Evolutionary conservation across 2,329 filamentous ascomycete species (phyloP), one percentile per base, ranked within the genome.

Genomic region (Microdochium paspali): DNA sequence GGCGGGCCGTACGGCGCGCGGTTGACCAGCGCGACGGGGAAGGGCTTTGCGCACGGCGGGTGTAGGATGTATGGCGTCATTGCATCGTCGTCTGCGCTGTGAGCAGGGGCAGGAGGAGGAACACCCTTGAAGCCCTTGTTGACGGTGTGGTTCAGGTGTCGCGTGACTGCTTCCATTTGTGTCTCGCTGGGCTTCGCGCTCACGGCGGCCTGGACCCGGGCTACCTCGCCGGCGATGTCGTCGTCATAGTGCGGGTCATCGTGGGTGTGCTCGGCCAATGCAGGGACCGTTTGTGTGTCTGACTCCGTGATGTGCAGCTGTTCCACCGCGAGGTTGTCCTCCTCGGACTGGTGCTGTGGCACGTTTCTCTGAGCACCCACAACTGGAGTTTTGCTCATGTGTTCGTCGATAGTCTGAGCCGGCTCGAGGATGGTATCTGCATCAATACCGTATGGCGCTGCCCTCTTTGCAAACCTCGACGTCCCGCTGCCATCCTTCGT

Each of bases 21-120:
- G 53, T 80, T 84, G 1, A 88, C 84, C 44, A 90, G 67, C 1
- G 84, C 85, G 53, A 90, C 87, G 0, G 85, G 83, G 15, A 87
- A 77, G 0, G 77, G 71, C 31, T 35, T 5, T 2, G 72, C 66
- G 50, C 79, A 74, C 0, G 64, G 60, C 0, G 69, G 67, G 21
- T 79, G 69, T 0, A 77, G 65, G 6, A 86, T 72, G 48, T 85
- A 87, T 0, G 85, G 85, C 1, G 74, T 82, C 77, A 88, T 84
- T 45, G 74, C 71, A 2, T 80, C 76, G 10, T 43, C 39, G 39
- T 24, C 23, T 23, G 18, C 7, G 39, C 15, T 40, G 15, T 21
- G 9, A 6, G 10, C 15, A 13, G 39, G 6, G 9, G 39, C n/a
- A 23, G 20, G 39, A 0, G 80, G 79, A 0, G 77, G 80, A 13